Evolutionary conservation across 805 yeast species (phyloP).

Genomic region (Hanseniaspora valbyensis): DNA sequence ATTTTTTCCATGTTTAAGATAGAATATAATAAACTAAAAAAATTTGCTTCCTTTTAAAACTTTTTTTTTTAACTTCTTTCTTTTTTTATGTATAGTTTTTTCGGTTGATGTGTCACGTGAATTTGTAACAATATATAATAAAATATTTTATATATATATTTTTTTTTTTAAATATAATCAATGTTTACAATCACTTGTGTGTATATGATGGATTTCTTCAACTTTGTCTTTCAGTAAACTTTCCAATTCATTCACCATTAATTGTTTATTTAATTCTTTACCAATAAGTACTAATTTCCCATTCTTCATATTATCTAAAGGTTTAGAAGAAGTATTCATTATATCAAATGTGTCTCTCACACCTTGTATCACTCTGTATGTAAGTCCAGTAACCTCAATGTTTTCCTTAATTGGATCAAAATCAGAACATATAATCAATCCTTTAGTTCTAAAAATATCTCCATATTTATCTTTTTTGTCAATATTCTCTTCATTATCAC

Average conservation of each 20-base stretch:
- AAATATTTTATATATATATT: background rate
- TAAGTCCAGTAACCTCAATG: constrained; percentile 21
- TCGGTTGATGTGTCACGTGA: too few relatives aligned
- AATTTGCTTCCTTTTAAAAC: background rate
- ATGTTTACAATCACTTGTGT: background rate
- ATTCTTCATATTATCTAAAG: constrained; percentile 26
- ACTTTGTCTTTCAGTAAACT: background rate
- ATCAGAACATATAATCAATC: constrained; percentile 40
- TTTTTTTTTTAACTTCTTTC: background rate
- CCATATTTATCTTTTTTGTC: constrained; percentile 22
- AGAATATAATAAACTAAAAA: too few relatives aligned
- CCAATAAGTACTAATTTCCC: constrained; percentile 72
- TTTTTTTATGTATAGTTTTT: too few relatives aligned
- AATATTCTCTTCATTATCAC: constrained; percentile 6
- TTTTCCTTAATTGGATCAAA: constrained; percentile 14
- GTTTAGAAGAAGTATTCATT: constrained; percentile 33
- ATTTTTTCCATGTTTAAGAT: too few relatives aligned
- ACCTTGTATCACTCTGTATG: constrained; percentile 67
- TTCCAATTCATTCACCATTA: constrained; percentile 24
- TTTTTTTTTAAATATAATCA: background rate
- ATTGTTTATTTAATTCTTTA: constrained; percentile 38
- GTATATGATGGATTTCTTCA: background rate
- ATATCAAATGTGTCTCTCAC: constrained; percentile 88
- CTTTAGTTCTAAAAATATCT: constrained; percentile 78
- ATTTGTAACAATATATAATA: too few relatives aligned